Base-by-base conservation (phyloP, 768 basidiomycete species). In the Hygrophoropsis aurantiaca region DNA sequence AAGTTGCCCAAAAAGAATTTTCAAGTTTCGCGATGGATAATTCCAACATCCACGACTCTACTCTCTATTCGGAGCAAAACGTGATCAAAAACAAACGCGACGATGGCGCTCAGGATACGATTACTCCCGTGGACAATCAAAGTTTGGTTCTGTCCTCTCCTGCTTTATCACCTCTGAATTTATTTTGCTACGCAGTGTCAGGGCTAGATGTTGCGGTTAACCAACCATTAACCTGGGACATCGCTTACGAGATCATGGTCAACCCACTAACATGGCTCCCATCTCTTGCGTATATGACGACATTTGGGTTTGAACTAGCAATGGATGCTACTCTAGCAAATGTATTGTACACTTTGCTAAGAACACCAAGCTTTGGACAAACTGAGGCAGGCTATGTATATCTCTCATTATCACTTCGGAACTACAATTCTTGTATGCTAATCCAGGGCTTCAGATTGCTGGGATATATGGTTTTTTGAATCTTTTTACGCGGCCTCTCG, bases 221-320 rank as follows among this genome's bases (percentile, higher is more conserved):
- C 58, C 64, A 79, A 52, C 56, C 67, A 24, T 60, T 79, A 16
- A 76, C 78, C 2, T 19, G 53, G 30, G 52, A 58, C 26, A 48
- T 61, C 2, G 68, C 70, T 11, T 7, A 53, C 16, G 45, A 55
- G 33, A 68, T 80, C 41, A 20, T 77, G 20, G 10, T 51, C 16
- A 72, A 55, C 46, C 77, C 77, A 1, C 50, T 77, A 11, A 82
- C 80, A 1, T 81, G 80, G 77, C 70, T 82, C 3, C 80, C 80
- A 0, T 61, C 74, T 0, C 56, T 80, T 8, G 75, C 74, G 11
- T 84, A 84, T 48, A 51, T 75, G 30, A 74, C 74, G 1, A 79
- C 80, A 2, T 82, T 83, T 52, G 81, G 82, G 0, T 70, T 74
- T 38, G 82, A 83, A 59, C 71, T 84, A 6, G 73, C 75, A 1